phyloP scores from a whole-genome alignment of 2,329 filamentous ascomycete species.

The Pyricularia pennisetigena region DNA sequence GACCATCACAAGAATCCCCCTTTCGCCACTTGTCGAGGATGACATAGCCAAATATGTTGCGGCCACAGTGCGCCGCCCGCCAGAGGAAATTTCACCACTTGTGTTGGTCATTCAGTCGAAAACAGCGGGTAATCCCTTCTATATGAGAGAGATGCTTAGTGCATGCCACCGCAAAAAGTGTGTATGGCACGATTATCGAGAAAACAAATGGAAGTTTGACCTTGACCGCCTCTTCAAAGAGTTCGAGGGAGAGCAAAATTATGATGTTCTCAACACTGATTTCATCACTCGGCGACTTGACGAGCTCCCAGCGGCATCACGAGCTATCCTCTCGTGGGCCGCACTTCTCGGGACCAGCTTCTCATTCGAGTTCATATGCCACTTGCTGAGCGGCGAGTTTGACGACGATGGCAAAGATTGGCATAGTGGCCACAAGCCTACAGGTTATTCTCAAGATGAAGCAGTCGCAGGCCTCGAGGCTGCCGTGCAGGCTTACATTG shows the following conservation, averaged over 20 bases:
- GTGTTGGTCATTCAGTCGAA: constrained; percentile 83
- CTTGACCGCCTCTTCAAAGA: constrained; percentile 78
- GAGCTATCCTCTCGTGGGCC: constrained; percentile 77
- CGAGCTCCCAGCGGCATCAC: constrained; percentile 65
- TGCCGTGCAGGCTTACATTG: constrained; percentile 68
- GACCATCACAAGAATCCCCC: constrained; percentile 57
- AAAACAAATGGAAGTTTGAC: constrained; percentile 75
- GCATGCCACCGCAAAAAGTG: constrained; percentile 79
- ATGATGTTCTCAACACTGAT: constrained; percentile 69
- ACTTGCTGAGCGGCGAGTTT: constrained; percentile 67
- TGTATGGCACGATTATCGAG: constrained; percentile 83
- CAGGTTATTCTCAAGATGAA: constrained; percentile 53
- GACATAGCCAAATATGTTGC: constrained; percentile 79
- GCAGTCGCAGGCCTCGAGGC: constrained; percentile 72
- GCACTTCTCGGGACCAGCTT: constrained; percentile 74
- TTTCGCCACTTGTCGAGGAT: constrained; percentile 65
- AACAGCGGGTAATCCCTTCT: constrained; percentile 81
- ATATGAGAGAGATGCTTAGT: constrained; percentile 83
- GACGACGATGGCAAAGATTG: constrained; percentile 32
- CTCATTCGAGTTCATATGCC: constrained; percentile 71
- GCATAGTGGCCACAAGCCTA: constrained; percentile 23
- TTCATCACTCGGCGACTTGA: constrained; percentile 72
- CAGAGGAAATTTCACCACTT: constrained; percentile 64
- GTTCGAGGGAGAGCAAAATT: constrained; percentile 69
- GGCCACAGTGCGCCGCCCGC: constrained; percentile 64